Base-by-base conservation (phyloP, 306 rosid genomes). In the Castanopsis chinensis region DNA sequence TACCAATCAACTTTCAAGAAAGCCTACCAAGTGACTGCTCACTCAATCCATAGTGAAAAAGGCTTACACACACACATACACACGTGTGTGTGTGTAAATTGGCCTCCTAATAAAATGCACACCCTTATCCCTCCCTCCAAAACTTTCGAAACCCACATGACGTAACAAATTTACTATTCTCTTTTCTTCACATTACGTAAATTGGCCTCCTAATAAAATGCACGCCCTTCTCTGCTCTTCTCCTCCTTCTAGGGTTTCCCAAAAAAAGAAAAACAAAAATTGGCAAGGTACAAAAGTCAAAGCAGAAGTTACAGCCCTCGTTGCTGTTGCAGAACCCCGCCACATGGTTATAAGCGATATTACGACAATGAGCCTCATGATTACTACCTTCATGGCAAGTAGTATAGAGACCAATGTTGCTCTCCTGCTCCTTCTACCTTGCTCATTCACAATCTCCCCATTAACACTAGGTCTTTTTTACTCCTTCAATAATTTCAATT, bases 401-500 rank as follows among this genome's bases (percentile, higher is more conserved):
- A 94, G 20, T 52, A 82, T 80, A 81, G 97, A 71, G 97, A 95
- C 88, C 96, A 25, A 2, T 1, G 93, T 18, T 91, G 96, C 4
- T 95, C 98, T 3, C 97, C 99, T 6, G 87, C 86, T 70, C 93
- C 99, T 77, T 89, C 94, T 20, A 98, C 98, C 19, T 83, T 95
- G 73, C 98, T 95, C 53, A 93, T 95, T 68, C 98, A 98, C 59
- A 95, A 95, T 83, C 99, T 95, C 2, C 99, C 99, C 27, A 96
- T 95, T 1, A 88, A 91, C 76, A 94, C 97, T 19, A 89, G 97
- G 98, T 92, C 19, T 71, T 49, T 82, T 65, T 25, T 27, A 14
- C 52, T 27, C 35, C 53, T 21, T 60, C 64, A 5, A 14, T 28
- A 6, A 11, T 7, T 11, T n/a, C 33, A 21, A 25, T 61, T 20